Conservation (phyloP, 306 rosid species). For the Medicago truncatula region MtrunA17r5.0-ANR NC_053042.1:19484501-19485000, state of each 20-base stretch:
- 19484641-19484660: background rate
- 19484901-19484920: background rate
- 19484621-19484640: background rate
- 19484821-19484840: constrained; percentile 16
- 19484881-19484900: background rate
- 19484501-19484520: no score
- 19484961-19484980: background rate
- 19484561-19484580: no score
- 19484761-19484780: background rate
- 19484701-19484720: background rate
- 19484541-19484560: no score
- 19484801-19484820: background rate
- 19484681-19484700: background rate
- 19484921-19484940: constrained; percentile 14
- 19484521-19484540: no score
- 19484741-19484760: background rate
- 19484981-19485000: background rate
- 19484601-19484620: no score
- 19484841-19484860: background rate
- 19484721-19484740: background rate
- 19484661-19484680: background rate
- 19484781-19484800: background rate
- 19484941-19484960: constrained; percentile 14
- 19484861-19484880: background rate
- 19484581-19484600: no score